Evolutionary conservation across 305 asterid species (phyloP).

Genomic region (Andrographis paniculata): DNA sequence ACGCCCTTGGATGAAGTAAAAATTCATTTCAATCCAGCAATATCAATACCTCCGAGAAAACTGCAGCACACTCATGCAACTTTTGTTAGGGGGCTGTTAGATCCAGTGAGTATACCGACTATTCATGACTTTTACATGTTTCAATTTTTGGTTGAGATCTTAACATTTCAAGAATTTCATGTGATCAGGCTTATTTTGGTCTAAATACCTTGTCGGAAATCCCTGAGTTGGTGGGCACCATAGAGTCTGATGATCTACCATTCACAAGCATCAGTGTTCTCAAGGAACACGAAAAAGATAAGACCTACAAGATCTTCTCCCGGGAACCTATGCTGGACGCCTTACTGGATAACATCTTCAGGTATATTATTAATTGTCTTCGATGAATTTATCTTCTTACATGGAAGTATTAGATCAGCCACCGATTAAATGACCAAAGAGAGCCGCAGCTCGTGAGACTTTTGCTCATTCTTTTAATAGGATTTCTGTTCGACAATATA

Average conservation of each 20-base stretch:
- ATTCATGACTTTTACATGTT: constrained; percentile 5
- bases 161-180: constrained; percentile 15
- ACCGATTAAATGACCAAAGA: too few species aligned
- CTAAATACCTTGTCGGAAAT: constrained; percentile 49
- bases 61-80: constrained; percentile 89
- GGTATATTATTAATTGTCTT: constrained; percentile 27
- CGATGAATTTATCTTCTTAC: too few species aligned
- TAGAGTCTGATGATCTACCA: constrained; percentile 58
- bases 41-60: constrained; percentile 76
- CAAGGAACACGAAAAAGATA: constrained; percentile 59
- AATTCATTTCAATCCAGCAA: constrained; percentile 56
- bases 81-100: constrained; percentile 73
- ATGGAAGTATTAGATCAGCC: too few species aligned
- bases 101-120: constrained; percentile 52
- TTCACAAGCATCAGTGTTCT: constrained; percentile 79
- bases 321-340: constrained; percentile 58
- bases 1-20: constrained; percentile 88
- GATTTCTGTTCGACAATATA: too few species aligned
- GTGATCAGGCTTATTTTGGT: constrained; percentile 65
- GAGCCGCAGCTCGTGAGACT: too few species aligned
- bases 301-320: constrained; percentile 81
- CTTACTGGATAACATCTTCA: constrained; percentile 65
- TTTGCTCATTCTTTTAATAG: too few species aligned
- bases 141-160: neutral
- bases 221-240: constrained; percentile 85